Percentiles rank a stretch among this genome's conserved stretches.
phyloP scores from a whole-genome alignment of 2,329 filamentous ascomycete genomes.

The Microdochium nivale region DNA sequence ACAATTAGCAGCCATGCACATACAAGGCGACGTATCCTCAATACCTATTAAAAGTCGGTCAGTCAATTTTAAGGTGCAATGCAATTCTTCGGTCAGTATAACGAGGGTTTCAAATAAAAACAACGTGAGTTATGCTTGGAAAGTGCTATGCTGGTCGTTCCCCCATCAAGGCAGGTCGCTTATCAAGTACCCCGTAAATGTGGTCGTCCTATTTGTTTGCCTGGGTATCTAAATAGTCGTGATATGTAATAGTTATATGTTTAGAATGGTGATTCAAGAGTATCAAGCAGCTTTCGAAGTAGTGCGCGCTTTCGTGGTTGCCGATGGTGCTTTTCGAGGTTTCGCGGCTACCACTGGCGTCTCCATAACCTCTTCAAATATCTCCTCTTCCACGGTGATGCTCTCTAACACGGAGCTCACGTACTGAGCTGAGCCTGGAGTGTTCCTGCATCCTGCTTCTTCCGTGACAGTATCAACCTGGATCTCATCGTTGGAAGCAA shows the following conservation, averaged over 20 bases:
- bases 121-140: too few relatives aligned
- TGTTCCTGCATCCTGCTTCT: slow-evolving; percentile 6
- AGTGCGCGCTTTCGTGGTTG: neutral
- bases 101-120: too few relatives aligned
- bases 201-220: too few relatives aligned
- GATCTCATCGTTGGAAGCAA: slow-evolving; percentile 16
- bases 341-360: neutral
- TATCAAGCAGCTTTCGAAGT: neutral
- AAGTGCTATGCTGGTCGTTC: too few relatives aligned
- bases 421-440: neutral
- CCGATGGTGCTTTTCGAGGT: neutral
- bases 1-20: too few relatives aligned
- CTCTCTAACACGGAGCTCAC: neutral
- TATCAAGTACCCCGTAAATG: too few relatives aligned
- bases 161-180: too few relatives aligned
- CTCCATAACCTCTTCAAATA: neutral
- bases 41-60: too few relatives aligned
- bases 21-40: too few relatives aligned
- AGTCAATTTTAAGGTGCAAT: too few relatives aligned
- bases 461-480: slow-evolving; percentile 19
- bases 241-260: neutral
- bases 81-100: too few relatives aligned
- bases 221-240: too few relatives aligned
- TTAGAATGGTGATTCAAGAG: neutral
- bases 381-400: neutral